Base-by-base conservation (phyloP, 2,329 filamentous ascomycete species). In the Bipolaris victoriae region DNA sequence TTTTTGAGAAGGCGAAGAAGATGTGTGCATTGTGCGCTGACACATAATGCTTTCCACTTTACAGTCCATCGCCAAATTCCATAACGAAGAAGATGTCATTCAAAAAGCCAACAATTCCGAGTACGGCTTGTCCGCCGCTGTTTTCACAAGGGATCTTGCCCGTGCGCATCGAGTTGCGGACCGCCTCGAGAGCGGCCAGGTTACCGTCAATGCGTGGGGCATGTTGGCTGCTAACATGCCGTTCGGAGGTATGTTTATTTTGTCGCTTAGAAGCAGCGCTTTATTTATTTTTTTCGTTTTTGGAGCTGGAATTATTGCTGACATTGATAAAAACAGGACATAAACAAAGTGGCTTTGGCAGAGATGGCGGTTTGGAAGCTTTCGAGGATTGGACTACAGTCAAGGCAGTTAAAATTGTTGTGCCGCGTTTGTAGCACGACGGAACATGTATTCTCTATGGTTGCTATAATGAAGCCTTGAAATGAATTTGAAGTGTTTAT, bases 141-240 rank as follows among this genome's bases (percentile, higher is more conserved):
- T 41, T 41, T 41, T 24, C 20, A 41, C 20, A 24, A 24, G 24
- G 18, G 39, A 24, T 41, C 39, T 41, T 41, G 39, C 20, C 20
- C 39, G 39, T 41, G 39, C 39, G 39, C 39, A 41, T 41, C 39
- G 39, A 41, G 20, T 41, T 41, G 39, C 20, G 39, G 39, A 41
- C 39, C 39, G 20, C 18, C 20, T 41, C 10, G 39, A 41, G 10
- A 41, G 39, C 20, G 39, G 39, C 39, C 39, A 41, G 18, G 39
- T 43, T n/a, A 43, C 40, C 22, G 3, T 43, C 20, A 43, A 43
- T 26, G 40, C 40, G 11, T 43, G 40, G 40, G 22, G 20, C 3
- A 26, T 43, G 40, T 43, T 43, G 40, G 22, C 22, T 43, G 40
- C 40, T 26, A 43, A 26, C 5, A 26, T 43, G 40, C 40, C 40